A percentile compares a stretch with the other conserved stretches of the same genome.
phyloP scores from a whole-genome alignment of 176 grass and related monocot genomes.

The Oryza meridionalis region DNA sequence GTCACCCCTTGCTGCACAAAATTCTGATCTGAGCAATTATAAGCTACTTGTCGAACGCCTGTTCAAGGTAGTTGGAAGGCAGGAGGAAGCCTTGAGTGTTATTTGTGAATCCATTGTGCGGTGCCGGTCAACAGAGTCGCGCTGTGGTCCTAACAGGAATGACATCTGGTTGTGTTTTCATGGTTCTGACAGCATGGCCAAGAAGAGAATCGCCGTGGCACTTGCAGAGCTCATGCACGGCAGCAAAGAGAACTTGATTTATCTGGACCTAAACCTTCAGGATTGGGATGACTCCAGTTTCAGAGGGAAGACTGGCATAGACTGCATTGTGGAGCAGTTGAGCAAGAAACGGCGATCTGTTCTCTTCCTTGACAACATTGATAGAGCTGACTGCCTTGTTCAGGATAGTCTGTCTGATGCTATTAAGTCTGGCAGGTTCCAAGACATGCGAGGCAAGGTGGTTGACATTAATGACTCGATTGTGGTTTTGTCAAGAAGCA shows the following conservation, averaged over 20 bases:
- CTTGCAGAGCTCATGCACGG: slow-evolving; percentile 73
- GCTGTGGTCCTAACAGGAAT: slow-evolving; percentile 50
- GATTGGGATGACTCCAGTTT: slow-evolving; percentile 47
- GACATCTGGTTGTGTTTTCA: slow-evolving; percentile 89
- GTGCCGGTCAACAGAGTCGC: slow-evolving; percentile 41
- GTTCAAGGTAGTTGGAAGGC: slow-evolving; percentile 73
- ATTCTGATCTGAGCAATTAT: slow-evolving; percentile 65
- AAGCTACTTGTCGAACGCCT: slow-evolving; percentile 63
- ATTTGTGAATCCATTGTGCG: slow-evolving; percentile 59
- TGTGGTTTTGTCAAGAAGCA: slow-evolving; percentile 68
- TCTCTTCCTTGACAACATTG: slow-evolving; percentile 78
- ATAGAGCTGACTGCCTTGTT: slow-evolving; percentile 71
- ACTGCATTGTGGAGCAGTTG: slow-evolving; percentile 74
- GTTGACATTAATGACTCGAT: slow-evolving; percentile 60
- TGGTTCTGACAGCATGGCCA: slow-evolving; percentile 69
- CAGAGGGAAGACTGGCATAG: slow-evolving; percentile 74
- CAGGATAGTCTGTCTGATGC: slow-evolving; percentile 60
- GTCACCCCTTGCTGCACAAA: slow-evolving; percentile 44
- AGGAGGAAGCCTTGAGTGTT: slow-evolving; percentile 77
- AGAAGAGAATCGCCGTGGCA: slow-evolving; percentile 61
- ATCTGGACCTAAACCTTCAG: slow-evolving; percentile 65
- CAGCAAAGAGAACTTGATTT: slow-evolving; percentile 66
- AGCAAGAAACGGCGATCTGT: slow-evolving; percentile 61
- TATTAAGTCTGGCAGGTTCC: slow-evolving; percentile 60
- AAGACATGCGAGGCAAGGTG: slow-evolving; percentile 53